phyloP scores from a whole-genome alignment of 2,329 filamentous ascomycete genomes.

The Neoarthrinium moseri region DNA sequence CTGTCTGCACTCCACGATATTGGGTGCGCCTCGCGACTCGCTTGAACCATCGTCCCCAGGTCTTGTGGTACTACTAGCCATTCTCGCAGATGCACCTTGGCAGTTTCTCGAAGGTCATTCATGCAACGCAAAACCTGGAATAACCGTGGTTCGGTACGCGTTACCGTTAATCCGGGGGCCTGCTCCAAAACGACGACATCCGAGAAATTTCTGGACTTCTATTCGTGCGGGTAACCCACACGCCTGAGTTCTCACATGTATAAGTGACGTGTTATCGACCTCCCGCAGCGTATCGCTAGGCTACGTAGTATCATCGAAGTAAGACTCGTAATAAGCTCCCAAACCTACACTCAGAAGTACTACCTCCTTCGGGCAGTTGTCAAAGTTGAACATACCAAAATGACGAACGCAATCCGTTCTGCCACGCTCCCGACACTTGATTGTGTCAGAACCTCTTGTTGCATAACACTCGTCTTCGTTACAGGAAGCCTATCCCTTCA shows the following conservation, averaged over 20 bases:
- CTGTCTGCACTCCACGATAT: background rate
- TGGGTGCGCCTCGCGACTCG: background rate
- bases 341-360: background rate
- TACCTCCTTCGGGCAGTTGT: too few relatives aligned
- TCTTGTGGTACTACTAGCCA: background rate
- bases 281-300: too few relatives aligned
- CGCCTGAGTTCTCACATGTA: background rate
- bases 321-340: background rate
- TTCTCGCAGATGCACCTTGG: background rate
- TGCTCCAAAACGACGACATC: too few relatives aligned
- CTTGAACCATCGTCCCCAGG: background rate
- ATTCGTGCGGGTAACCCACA: slow-evolving; percentile 1
- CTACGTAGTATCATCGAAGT: too few relatives aligned
- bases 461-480: too few relatives aligned
- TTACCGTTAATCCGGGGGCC: slow-evolving; percentile 2
- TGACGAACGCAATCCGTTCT: too few relatives aligned
- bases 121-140: slow-evolving; percentile 2
- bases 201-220: background rate
- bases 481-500: too few relatives aligned
- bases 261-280: too few relatives aligned
- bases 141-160: background rate
- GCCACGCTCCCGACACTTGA: too few relatives aligned
- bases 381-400: too few relatives aligned
- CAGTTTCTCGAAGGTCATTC: too few relatives aligned
- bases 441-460: too few relatives aligned